Conservation (phyloP, 352 stramenopile genomes). For the Phytophthora capsici region DNA sequence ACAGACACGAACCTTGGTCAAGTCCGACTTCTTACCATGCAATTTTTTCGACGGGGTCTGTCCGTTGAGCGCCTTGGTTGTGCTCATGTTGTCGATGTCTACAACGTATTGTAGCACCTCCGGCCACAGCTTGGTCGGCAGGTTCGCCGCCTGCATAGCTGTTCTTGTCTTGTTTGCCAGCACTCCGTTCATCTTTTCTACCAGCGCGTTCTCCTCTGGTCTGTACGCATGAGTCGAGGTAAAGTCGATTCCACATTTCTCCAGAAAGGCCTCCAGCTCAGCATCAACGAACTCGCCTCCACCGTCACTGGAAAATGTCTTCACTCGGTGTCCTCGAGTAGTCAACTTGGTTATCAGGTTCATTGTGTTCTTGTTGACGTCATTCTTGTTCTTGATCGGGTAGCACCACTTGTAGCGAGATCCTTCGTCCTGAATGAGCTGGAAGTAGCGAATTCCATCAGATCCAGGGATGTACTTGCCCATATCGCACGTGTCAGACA, state of each 20-base stretch:
- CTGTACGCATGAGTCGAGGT: background rate
- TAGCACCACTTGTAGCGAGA: slow-evolving; percentile 7
- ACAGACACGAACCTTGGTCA: background rate
- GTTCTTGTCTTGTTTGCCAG: no score
- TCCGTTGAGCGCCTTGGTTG: background rate
- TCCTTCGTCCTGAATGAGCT: slow-evolving; percentile 7
- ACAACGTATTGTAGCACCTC: no score
- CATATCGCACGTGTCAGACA: background rate
- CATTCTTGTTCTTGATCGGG: background rate
- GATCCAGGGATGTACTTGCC: background rate
- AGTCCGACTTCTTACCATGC: background rate
- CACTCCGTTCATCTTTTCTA: slow-evolving; percentile 7
- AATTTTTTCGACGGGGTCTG: background rate
- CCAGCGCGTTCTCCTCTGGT: slow-evolving; percentile 1
- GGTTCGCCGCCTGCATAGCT: no score
- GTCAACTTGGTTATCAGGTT: background rate
- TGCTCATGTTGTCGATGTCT: no score
- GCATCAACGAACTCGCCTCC: slow-evolving; percentile 1
- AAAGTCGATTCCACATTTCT: background rate
- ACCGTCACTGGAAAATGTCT: slow-evolving; percentile 6
- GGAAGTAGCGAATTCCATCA: slow-evolving; percentile 8
- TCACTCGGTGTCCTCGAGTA: background rate
- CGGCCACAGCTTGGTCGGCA: no score
- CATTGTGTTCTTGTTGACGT: background rate
- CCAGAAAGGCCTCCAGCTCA: background rate